Evolutionary conservation across 257 asterid genomes (phyloP).

Genomic region (Fraxinus anomala): DNA sequence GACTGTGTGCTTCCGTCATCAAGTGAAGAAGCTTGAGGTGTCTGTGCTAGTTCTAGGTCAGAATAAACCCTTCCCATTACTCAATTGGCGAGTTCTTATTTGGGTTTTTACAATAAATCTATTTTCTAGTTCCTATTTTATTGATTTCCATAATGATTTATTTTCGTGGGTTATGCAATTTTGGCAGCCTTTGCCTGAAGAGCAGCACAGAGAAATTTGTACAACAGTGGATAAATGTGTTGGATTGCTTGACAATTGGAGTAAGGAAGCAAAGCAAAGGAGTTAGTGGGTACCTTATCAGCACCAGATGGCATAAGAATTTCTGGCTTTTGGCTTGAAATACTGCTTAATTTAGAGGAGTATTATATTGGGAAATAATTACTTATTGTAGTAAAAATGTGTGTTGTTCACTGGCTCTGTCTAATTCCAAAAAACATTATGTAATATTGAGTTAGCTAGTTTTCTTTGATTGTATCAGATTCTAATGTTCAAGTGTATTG

Average conservation of each 20-base stretch:
- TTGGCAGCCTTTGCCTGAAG: constrained; percentile 56
- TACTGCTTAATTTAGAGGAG: constrained; percentile 18
- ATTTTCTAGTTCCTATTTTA: too few relatives aligned
- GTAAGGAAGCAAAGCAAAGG: constrained; percentile 79
- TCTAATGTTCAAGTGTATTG: too few relatives aligned
- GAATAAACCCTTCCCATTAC: constrained; percentile 59
- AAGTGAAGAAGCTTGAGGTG: constrained; percentile 89
- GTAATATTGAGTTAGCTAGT: background rate
- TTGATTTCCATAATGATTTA: background rate
- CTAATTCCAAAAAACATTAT: constrained; percentile 14
- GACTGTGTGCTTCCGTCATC: constrained; percentile 43
- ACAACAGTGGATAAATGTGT: constrained; percentile 63
- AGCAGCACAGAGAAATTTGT: constrained; percentile 71
- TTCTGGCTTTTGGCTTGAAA: constrained; percentile 90
- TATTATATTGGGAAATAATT: constrained; percentile 11
- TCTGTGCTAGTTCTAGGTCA: constrained; percentile 87
- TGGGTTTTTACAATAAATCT: background rate
- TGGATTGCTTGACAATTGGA: constrained; percentile 89
- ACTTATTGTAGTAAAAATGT: constrained; percentile 20
- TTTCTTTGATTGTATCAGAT: too few relatives aligned
- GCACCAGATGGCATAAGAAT: constrained; percentile 91
- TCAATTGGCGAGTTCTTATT: constrained; percentile 47
- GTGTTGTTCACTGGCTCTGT: background rate
- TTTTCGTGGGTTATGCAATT: background rate
- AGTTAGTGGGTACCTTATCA: constrained; percentile 86